Conservation (phyloP, 192 early-diverging fungal species). For the Geranomyces michiganensis region DNA sequence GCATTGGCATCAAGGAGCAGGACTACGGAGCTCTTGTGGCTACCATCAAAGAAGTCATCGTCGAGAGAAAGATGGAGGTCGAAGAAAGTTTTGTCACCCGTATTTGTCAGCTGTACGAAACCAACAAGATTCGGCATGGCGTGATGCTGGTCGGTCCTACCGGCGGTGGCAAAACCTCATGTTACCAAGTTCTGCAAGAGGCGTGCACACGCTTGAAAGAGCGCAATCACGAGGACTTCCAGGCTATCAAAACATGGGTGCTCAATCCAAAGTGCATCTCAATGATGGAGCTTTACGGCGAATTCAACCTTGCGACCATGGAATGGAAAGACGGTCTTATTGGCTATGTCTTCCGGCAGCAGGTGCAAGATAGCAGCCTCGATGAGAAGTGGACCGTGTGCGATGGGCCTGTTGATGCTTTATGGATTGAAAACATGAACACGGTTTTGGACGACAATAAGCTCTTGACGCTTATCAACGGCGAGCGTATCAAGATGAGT, state of each 20-base stretch:
- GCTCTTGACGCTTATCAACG: constrained; percentile 64
- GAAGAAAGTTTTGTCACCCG: constrained; percentile 55
- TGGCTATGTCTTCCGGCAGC: constrained; percentile 54
- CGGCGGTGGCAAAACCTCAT: constrained; percentile 65
- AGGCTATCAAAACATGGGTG: constrained; percentile 59
- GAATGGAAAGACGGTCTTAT: constrained; percentile 69
- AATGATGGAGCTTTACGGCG: constrained; percentile 66
- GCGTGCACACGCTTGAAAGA: constrained; percentile 49
- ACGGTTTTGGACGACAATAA: constrained; percentile 70
- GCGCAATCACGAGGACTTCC: constrained; percentile 41
- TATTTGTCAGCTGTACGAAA: constrained; percentile 62
- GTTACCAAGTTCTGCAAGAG: constrained; percentile 58
- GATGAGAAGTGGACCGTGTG: constrained; percentile 69
- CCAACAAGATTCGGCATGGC: constrained; percentile 61
- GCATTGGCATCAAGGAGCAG: constrained; percentile 51
- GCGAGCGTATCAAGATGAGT: constrained; percentile 66
- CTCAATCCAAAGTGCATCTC: constrained; percentile 67
- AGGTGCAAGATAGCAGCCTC: constrained; percentile 54
- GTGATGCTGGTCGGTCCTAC: constrained; percentile 69
- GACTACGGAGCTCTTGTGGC: constrained; percentile 52
- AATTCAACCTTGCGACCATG: constrained; percentile 67
- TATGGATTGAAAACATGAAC: constrained; percentile 71
- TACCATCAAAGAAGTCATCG: constrained; percentile 56
- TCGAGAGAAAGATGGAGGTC: constrained; percentile 47
- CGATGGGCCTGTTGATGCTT: constrained; percentile 65